These are phyloP conservation scores for Stagonosporopsis rhizophila DNA, from an alignment of 2,329 filamentous ascomycete genomes.

Conservation along the genomic window DNA sequence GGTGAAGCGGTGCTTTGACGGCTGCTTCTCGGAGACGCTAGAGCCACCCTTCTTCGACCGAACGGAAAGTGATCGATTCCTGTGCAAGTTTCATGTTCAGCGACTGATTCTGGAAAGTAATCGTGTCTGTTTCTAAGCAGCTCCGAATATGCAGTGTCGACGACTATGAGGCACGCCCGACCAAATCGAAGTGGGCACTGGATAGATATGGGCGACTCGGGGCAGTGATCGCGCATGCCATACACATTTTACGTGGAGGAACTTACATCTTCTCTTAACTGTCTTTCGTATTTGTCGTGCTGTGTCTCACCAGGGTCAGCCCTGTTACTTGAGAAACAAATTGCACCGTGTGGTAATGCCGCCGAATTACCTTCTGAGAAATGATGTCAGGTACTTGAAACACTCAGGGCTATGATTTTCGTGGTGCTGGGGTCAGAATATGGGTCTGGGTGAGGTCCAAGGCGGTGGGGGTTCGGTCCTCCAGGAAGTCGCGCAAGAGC, in stretches of 20 bases:
- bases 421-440: slow-evolving; percentile 24
- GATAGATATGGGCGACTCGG: not conserved
- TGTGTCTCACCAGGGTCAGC: slow-evolving; percentile 35
- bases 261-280: slow-evolving; percentile 9
- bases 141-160: slow-evolving; percentile 1
- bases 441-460: slow-evolving; percentile 27
- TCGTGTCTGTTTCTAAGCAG: not conserved
- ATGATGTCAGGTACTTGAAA: slow-evolving; percentile 15
- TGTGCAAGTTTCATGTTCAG: slow-evolving; percentile 48
- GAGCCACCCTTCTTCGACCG: slow-evolving; percentile 67
- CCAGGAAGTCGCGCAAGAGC: slow-evolving; percentile 20
- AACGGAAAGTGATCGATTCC: slow-evolving; percentile 77
- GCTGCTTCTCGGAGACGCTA: slow-evolving; percentile 51
- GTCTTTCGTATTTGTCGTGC: slow-evolving; percentile 20
- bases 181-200: not conserved
- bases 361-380: slow-evolving; percentile 19
- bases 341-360: not conserved
- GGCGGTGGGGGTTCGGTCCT: slow-evolving; percentile 24
- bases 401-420: slow-evolving; percentile 17
- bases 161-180: not conserved
- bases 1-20: slow-evolving; percentile 74
- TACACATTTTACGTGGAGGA: not conserved
- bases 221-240: not conserved
- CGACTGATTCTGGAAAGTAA: slow-evolving; percentile 32
- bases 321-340: slow-evolving; percentile 17